A percentile compares a stretch with the other conserved stretches of the same genome.
phyloP scores from a whole-genome alignment of 2,329 filamentous ascomycete species.

The Penicillium verrucosum region DNA sequence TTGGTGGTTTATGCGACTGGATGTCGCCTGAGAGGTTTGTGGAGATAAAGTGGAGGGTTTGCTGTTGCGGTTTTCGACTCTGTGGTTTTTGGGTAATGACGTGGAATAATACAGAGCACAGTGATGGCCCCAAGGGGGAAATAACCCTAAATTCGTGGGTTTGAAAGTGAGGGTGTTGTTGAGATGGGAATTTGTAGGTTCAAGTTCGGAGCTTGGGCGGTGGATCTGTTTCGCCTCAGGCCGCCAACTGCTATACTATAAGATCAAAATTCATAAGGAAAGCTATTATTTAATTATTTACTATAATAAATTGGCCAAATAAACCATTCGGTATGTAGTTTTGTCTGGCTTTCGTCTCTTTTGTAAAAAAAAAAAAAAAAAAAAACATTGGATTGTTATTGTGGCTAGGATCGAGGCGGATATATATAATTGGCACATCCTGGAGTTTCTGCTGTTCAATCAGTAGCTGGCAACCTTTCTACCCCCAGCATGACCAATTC shows the following conservation, averaged over 20 bases:
- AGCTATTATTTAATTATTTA: not conserved
- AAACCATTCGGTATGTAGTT: too few relatives aligned
- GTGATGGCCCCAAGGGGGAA: not conserved
- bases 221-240: slow-evolving; percentile 2
- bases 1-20: slow-evolving; percentile 48
- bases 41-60: not conserved
- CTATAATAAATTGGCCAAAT: not conserved
- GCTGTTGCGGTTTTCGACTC: not conserved
- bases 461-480: not conserved
- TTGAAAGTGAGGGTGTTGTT: not conserved
- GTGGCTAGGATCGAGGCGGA: too few relatives aligned
- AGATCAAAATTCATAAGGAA: not conserved
- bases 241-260: not conserved
- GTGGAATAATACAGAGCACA: not conserved
- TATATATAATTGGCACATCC: not conserved
- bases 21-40: slow-evolving; percentile 40
- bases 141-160: not conserved
- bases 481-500: not conserved
- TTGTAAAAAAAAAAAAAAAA: too few relatives aligned
- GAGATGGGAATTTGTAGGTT: slow-evolving; percentile 5
- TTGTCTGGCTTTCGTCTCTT: too few relatives aligned
- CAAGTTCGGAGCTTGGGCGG: slow-evolving; percentile 7
- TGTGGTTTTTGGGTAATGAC: not conserved
- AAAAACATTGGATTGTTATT: not conserved
- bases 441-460: not conserved